Percentiles rank a stretch among this genome's conserved stretches.
These are phyloP conservation scores for Rhizopogon vesiculosus DNA, from an alignment of 768 basidiomycete genomes.

Conservation along the genomic window DNA sequence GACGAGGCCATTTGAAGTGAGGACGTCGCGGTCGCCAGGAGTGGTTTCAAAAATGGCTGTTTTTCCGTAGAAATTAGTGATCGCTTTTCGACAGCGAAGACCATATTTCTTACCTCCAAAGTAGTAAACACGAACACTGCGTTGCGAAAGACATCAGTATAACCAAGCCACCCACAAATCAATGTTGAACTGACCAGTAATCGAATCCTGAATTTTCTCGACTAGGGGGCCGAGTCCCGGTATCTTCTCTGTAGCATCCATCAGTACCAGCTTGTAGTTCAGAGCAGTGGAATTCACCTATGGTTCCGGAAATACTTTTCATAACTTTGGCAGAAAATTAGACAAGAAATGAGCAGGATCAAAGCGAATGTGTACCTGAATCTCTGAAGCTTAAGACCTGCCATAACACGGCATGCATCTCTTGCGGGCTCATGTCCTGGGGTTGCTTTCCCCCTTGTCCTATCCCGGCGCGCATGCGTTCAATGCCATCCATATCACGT, in stretches of 20 bases:
- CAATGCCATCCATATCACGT: slow-evolving; percentile 72
- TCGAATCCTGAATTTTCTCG: slow-evolving; percentile 74
- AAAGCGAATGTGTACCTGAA: slow-evolving; percentile 41
- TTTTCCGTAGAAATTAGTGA: not conserved
- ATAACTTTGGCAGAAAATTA: slow-evolving; percentile 33
- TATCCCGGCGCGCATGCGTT: slow-evolving; percentile 59
- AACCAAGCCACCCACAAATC: not conserved
- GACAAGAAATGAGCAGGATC: not conserved
- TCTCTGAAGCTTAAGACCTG: slow-evolving; percentile 84
- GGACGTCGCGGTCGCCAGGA: slow-evolving; percentile 64
- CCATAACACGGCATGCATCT: slow-evolving; percentile 81
- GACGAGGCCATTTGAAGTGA: slow-evolving; percentile 61
- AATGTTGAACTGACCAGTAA: slow-evolving; percentile 42
- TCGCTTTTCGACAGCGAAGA: not conserved
- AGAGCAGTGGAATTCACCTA: slow-evolving; percentile 38
- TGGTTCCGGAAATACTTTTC: slow-evolving; percentile 75
- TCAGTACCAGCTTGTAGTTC: not conserved
- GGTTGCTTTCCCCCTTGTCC: slow-evolving; percentile 65
- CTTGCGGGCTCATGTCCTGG: slow-evolving; percentile 83
- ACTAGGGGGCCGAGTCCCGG: slow-evolving; percentile 72
- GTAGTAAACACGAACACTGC: slow-evolving; percentile 80
- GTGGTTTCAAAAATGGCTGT: slow-evolving; percentile 79
- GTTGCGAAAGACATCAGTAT: slow-evolving; percentile 9
- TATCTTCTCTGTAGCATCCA: slow-evolving; percentile 56
- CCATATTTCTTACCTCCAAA: slow-evolving; percentile 51